phyloP scores from a whole-genome alignment of 1,284 basidiomycete genomes.

The Ustilago bromivora region DNA sequence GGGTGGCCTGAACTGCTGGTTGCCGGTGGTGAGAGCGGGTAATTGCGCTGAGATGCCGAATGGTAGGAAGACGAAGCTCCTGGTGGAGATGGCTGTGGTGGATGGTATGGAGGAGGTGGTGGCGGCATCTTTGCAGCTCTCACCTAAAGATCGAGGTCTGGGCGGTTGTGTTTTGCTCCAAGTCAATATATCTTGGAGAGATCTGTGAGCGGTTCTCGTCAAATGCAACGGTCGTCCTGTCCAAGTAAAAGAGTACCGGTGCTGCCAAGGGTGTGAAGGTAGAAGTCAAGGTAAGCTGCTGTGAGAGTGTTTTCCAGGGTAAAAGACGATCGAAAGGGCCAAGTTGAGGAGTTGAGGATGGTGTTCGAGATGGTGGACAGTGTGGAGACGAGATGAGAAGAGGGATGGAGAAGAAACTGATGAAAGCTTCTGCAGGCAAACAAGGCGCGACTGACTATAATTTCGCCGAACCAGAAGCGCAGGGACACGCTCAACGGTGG shows the following conservation, averaged over 20 bases:
- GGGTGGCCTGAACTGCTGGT: constrained; percentile 13
- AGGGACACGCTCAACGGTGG: background rate
- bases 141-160: too few species aligned
- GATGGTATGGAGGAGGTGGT: constrained; percentile 7
- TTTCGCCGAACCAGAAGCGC: constrained; percentile 11
- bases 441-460: constrained; percentile 24
- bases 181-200: background rate
- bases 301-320: background rate
- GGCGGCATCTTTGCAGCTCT: background rate
- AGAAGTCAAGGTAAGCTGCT: background rate
- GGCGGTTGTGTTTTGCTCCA: background rate
- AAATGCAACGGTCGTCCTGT: background rate
- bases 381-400: constrained; percentile 4
- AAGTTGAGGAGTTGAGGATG: background rate
- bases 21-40: constrained; percentile 31
- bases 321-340: constrained; percentile 1
- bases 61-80: constrained; percentile 33
- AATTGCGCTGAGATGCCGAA: constrained; percentile 23
- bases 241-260: background rate
- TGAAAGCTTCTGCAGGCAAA: background rate
- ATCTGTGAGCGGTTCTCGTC: background rate
- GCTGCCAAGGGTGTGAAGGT: background rate
- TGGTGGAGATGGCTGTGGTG: constrained; percentile 37
- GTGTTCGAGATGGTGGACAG: constrained; percentile 5
- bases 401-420: constrained; percentile 12